phyloP scores from a whole-genome alignment of 441 rosid genomes.

The Geranium incanum region DNA sequence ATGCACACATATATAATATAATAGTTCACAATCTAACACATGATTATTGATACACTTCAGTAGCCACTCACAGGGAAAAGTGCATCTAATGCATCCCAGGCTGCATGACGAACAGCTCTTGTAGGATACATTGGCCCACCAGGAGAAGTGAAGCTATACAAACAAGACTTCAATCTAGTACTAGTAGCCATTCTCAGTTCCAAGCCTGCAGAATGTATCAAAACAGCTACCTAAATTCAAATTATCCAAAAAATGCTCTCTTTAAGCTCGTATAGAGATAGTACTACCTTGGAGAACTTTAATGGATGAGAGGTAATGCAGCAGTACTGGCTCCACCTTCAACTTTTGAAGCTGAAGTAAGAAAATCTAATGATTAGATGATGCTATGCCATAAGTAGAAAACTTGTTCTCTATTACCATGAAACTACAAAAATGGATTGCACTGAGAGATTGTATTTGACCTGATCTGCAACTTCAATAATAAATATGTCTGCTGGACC shows the following conservation, averaged over 20 bases:
- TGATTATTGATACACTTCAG: not conserved
- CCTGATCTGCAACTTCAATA: slow-evolving; percentile 88
- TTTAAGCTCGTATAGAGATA: not conserved
- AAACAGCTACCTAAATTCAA: slow-evolving; percentile 8
- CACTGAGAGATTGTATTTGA: slow-evolving; percentile 11
- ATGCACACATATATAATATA: not conserved
- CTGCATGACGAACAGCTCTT: slow-evolving; percentile 97
- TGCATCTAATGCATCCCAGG: slow-evolving; percentile 87
- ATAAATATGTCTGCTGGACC: slow-evolving; percentile 87
- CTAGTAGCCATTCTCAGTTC: slow-evolving; percentile 97
- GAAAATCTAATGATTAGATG: not conserved
- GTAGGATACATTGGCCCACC: slow-evolving; percentile 99
- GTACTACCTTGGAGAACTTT: slow-evolving; percentile 68
- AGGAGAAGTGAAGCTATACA: slow-evolving; percentile 93
- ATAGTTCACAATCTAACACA: not conserved
- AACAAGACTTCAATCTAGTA: slow-evolving; percentile 84
- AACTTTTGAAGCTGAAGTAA: slow-evolving; percentile 71
- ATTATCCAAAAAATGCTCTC: not conserved
- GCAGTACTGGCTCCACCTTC: slow-evolving; percentile 91
- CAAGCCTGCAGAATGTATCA: slow-evolving; percentile 51
- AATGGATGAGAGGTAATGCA: slow-evolving; percentile 78
- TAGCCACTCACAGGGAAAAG: slow-evolving; percentile 79
- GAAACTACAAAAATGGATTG: not conserved
- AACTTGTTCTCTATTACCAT: no score
- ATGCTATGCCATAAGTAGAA: not conserved